These are phyloP conservation scores for Leccinum angustisporum DNA, from an alignment of 1,284 basidiomycete species.

Conservation along the genomic window DNA sequence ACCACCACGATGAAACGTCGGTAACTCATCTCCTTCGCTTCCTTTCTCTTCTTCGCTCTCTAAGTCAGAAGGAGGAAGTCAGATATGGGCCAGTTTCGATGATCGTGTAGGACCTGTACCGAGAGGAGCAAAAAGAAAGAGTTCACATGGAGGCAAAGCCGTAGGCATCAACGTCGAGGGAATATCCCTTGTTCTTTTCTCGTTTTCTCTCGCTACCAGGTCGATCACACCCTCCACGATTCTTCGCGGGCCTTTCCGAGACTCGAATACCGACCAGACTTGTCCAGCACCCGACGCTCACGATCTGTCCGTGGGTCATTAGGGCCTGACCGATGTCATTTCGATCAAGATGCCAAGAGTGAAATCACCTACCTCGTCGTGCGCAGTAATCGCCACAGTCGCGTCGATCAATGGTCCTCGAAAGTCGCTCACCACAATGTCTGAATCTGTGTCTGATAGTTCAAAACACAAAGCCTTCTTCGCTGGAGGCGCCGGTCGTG, in stretches of 20 bases:
- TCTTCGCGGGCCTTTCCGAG: background rate
- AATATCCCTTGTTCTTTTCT: background rate
- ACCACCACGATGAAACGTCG: slow-evolving; percentile 20
- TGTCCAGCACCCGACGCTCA: slow-evolving; percentile 1
- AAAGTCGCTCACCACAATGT: slow-evolving; percentile 20
- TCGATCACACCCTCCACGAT: slow-evolving; percentile 1
- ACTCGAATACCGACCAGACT: background rate
- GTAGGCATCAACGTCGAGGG: background rate
- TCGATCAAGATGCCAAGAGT: background rate
- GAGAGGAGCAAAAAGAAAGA: background rate
- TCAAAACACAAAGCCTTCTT: slow-evolving; percentile 19
- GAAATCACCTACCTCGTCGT: background rate
- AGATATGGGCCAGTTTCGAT: slow-evolving; percentile 21
- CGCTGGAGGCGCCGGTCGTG: background rate
- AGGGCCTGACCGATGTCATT: slow-evolving; percentile 1
- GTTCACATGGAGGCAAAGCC: background rate
- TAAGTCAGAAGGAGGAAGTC: slow-evolving; percentile 3
- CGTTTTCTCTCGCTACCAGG: slow-evolving; percentile 3
- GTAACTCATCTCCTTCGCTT: slow-evolving; percentile 20
- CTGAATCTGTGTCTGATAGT: slow-evolving; percentile 26
- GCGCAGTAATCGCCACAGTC: background rate
- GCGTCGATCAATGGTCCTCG: background rate
- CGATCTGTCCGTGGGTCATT: slow-evolving; percentile 10
- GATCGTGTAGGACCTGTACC: background rate
- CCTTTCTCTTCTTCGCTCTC: slow-evolving; percentile 15